A percentile compares a stretch with the other conserved stretches of the same genome.
phyloP scores from a whole-genome alignment of 1,284 basidiomycete genomes.

The Wallemia ichthyophaga region DNA sequence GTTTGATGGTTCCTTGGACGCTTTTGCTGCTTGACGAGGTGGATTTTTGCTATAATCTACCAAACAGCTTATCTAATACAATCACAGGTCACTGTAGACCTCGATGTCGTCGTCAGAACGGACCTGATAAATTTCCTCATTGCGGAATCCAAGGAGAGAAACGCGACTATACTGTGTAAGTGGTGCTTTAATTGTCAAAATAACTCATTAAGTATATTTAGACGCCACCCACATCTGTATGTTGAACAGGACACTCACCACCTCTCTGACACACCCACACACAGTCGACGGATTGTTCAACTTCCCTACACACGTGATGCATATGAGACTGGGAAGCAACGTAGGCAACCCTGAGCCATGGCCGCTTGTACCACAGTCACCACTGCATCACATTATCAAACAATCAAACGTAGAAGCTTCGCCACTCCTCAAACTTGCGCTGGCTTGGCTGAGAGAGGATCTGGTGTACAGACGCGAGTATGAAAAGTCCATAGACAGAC shows the following conservation, averaged over 20 bases:
- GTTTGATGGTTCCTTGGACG: constrained; percentile 86
- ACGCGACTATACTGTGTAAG: constrained; percentile 69
- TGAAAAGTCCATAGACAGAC: constrained; percentile 22
- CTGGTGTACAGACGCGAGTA: constrained; percentile 30
- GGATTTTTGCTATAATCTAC: background rate
- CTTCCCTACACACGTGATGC: constrained; percentile 69
- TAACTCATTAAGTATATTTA: constrained; percentile 12
- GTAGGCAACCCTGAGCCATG: constrained; percentile 34
- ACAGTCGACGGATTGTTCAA: constrained; percentile 41
- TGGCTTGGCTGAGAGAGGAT: constrained; percentile 63
- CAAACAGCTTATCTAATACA: background rate
- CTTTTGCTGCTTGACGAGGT: constrained; percentile 77
- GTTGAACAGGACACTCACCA: background rate
- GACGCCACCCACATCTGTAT: constrained; percentile 69
- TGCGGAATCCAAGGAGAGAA: constrained; percentile 44
- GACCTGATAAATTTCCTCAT: constrained; percentile 68
- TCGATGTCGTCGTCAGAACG: constrained; percentile 86
- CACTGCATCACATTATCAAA: constrained; percentile 4
- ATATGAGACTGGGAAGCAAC: constrained; percentile 46
- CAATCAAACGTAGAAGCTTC: constrained; percentile 13
- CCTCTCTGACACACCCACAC: background rate
- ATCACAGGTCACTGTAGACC: constrained; percentile 64
- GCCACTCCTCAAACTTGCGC: constrained; percentile 35
- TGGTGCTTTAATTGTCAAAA: constrained; percentile 5
- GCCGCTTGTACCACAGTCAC: constrained; percentile 19